These are phyloP conservation scores for Spathaspora passalidarum DNA, from an alignment of 805 yeast species.

Conservation along the genomic window DNA sequence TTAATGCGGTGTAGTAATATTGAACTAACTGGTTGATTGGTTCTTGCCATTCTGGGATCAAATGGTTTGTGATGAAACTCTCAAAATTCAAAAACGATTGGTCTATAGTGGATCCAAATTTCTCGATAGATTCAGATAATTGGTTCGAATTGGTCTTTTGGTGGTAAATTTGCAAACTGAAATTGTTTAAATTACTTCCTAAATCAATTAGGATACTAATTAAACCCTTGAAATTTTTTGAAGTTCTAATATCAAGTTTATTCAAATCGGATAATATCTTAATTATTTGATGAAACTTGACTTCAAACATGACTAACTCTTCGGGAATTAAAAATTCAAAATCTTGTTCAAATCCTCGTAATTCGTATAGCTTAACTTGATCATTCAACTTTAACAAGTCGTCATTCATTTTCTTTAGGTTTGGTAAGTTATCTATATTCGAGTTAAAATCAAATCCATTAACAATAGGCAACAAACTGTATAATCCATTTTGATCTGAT, in stretches of 20 bases:
- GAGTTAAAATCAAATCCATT: slow-evolving; percentile 35
- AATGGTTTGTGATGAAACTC: slow-evolving; percentile 34
- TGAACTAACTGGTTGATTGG: slow-evolving; percentile 48
- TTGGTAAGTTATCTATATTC: slow-evolving; percentile 26
- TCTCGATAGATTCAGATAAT: slow-evolving; percentile 39
- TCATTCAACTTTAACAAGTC: slow-evolving; percentile 31
- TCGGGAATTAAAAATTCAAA: slow-evolving; percentile 24
- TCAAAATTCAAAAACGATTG: slow-evolving; percentile 49
- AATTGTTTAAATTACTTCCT: slow-evolving; percentile 57
- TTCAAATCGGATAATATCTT: slow-evolving; percentile 35
- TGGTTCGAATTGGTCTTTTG: slow-evolving; percentile 16
- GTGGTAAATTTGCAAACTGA: slow-evolving; percentile 43
- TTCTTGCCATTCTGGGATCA: slow-evolving; percentile 46
- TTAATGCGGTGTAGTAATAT: slow-evolving; percentile 41
- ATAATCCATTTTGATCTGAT: slow-evolving; percentile 51
- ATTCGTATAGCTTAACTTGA: slow-evolving; percentile 29
- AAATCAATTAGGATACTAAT: slow-evolving; percentile 44
- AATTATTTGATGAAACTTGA: slow-evolving; percentile 29
- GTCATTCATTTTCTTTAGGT: slow-evolving; percentile 32
- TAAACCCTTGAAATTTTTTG: slow-evolving; percentile 37
- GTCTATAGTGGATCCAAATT: slow-evolving; percentile 53
- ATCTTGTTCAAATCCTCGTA: slow-evolving; percentile 11
- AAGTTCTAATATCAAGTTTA: slow-evolving; percentile 31
- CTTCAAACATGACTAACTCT: slow-evolving; percentile 31
- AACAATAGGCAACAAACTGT: slow-evolving; percentile 45